phyloP scores from a whole-genome alignment of 371 early-diverging fungal genomes.

The Catenaria anguillulae region DNA sequence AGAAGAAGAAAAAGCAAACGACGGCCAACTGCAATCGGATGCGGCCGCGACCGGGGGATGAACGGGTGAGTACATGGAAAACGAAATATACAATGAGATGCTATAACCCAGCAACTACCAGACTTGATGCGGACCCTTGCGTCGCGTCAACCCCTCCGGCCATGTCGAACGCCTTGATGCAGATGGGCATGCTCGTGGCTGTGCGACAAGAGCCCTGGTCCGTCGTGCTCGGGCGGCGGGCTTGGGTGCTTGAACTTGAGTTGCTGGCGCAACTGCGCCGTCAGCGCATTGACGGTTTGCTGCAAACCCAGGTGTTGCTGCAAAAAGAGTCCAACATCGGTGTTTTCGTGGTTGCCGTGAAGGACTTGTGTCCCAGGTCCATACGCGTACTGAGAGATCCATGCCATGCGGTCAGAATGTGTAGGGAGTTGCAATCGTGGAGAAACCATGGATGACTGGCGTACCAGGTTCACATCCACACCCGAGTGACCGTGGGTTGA shows the following conservation, averaged over 20 bases:
- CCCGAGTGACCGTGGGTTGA: constrained; percentile 38
- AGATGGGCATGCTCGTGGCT: no score
- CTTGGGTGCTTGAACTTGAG: background rate
- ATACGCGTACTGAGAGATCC: constrained; percentile 51
- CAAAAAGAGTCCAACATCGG: constrained; percentile 57
- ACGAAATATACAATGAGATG: no score
- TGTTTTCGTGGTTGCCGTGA: constrained; percentile 61
- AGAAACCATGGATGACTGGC: no score
- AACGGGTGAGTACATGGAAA: no score
- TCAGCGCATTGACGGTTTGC: constrained; percentile 13
- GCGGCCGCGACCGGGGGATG: no score
- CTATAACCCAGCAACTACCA: no score
- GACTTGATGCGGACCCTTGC: no score
- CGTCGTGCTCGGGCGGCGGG: background rate
- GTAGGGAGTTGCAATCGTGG: constrained; percentile 16
- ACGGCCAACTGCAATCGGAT: no score
- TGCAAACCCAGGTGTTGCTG: constrained; percentile 33
- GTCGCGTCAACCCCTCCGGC: no score
- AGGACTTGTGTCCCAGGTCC: constrained; percentile 34
- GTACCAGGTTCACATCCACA: background rate
- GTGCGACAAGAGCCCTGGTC: background rate
- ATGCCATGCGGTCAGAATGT: constrained; percentile 31
- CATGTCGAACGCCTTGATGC: no score
- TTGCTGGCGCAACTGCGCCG: background rate
- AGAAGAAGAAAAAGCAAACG: no score